A percentile compares a stretch with the other conserved stretches of the same genome.
Evolutionary conservation across 805 yeast genomes (phyloP).

Genomic region (Starmerella potacharoeniae): DNA sequence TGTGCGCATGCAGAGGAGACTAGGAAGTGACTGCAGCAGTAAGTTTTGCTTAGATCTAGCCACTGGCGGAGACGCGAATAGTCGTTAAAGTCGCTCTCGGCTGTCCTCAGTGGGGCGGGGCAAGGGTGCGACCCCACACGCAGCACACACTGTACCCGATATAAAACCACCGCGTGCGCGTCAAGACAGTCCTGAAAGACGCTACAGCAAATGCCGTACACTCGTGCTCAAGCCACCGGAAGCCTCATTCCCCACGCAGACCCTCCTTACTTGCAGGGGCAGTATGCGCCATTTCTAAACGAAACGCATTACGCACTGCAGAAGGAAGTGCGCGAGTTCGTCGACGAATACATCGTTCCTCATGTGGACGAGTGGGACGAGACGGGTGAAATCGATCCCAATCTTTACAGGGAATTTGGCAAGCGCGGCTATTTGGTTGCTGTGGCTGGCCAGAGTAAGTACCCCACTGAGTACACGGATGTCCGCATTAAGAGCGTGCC

Average conservation of each 20-base stretch:
- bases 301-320: slow-evolving; percentile 34
- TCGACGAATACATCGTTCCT: slow-evolving; percentile 31
- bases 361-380: slow-evolving; percentile 36
- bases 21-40: no score
- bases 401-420: slow-evolving; percentile 29
- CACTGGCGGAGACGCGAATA: not conserved
- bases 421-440: slow-evolving; percentile 34
- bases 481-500: slow-evolving; percentile 30
- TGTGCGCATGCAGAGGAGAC: no score
- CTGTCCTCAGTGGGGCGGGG: not conserved
- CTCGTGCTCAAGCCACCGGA: not conserved
- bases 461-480: slow-evolving; percentile 31
- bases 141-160: not conserved
- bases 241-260: slow-evolving; percentile 32
- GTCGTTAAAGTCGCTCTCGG: not conserved
- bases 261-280: slow-evolving; percentile 34
- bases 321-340: slow-evolving; percentile 32
- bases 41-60: no score
- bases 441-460: slow-evolving; percentile 29
- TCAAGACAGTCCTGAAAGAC: not conserved
- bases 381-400: slow-evolving; percentile 28
- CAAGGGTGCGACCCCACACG: not conserved
- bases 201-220: not conserved
- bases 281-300: slow-evolving; percentile 31
- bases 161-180: not conserved